These are phyloP conservation scores for Lachnellula hyalina DNA, from an alignment of 2,329 filamentous ascomycete genomes.

Conservation along the genomic window DNA sequence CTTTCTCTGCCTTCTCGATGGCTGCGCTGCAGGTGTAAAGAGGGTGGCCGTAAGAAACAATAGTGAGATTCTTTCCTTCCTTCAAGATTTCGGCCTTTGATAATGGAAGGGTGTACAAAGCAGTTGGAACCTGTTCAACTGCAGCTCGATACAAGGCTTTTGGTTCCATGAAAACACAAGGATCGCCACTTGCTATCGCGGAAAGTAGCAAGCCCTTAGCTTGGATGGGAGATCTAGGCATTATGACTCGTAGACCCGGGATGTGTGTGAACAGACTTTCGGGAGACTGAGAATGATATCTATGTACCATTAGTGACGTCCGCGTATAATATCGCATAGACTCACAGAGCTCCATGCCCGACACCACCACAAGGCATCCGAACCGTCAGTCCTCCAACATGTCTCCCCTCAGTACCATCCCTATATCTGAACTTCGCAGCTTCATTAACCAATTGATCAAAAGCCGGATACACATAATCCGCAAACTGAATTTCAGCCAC, in stretches of 20 bases:
- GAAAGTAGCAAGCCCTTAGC: conserved; percentile 65
- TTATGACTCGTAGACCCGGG: conserved; percentile 63
- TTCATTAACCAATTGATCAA: conserved; percentile 74
- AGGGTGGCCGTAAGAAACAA: conserved; percentile 67
- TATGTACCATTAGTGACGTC: conserved; percentile 20
- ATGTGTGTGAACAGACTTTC: conserved; percentile 67
- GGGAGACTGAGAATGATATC: conserved; percentile 67
- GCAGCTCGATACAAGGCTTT: conserved; percentile 69
- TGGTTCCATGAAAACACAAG: conserved; percentile 71
- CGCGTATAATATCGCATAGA: conserved; percentile 17
- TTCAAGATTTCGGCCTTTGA: conserved; percentile 66
- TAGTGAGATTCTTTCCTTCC: conserved; percentile 59
- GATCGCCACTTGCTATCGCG: conserved; percentile 59
- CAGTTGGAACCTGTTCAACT: conserved; percentile 67
- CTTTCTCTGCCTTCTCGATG: conserved; percentile 61
- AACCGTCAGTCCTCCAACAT: conserved; percentile 62
- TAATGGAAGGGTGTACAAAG: conserved; percentile 60
- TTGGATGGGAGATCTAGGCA: conserved; percentile 64
- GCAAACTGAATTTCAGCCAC: conserved; percentile 85
- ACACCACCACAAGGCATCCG: conserved; percentile 69
- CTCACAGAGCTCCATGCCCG: conserved; percentile 63
- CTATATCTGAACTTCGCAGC: conserved; percentile 67
- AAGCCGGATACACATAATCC: conserved; percentile 72
- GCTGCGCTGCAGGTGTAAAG: conserved; percentile 63
- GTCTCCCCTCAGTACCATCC: conserved; percentile 50